phyloP scores from a whole-genome alignment of 139 green algal genomes.

The Astrephomene gubernaculifera region DNA sequence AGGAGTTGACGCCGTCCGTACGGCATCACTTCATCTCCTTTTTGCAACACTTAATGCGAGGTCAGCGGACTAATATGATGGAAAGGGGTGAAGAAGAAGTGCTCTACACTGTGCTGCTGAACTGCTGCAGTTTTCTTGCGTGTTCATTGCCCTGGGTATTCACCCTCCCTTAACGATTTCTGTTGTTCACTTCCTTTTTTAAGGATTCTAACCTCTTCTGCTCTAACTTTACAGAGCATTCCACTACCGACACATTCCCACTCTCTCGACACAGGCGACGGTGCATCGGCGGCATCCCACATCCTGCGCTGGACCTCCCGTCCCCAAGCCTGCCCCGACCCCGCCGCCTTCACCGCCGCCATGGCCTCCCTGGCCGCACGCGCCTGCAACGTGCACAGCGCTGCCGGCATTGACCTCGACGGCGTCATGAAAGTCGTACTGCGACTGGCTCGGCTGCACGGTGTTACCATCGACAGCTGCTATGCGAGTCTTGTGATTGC shows the following conservation, averaged over 20 bases:
- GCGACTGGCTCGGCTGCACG: constrained; percentile 71
- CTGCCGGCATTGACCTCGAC: constrained; percentile 86
- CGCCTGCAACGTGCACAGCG: constrained; percentile 67
- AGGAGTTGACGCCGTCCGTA: constrained; percentile 82
- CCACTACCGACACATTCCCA: neutral
- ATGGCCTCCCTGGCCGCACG: constrained; percentile 77
- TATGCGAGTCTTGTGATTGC: constrained; percentile 89
- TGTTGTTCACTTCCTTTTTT: too few relatives aligned
- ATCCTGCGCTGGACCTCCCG: constrained; percentile 79
- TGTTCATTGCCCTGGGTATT: too few relatives aligned
- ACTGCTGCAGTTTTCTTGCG: too few relatives aligned
- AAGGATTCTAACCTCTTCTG: too few relatives aligned
- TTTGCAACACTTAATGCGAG: constrained; percentile 75
- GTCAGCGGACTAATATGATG: too few relatives aligned
- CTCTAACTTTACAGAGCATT: too few relatives aligned
- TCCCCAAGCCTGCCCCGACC: constrained; percentile 67
- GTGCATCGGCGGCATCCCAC: constrained; percentile 68
- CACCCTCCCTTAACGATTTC: too few relatives aligned
- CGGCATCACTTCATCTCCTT: constrained; percentile 92
- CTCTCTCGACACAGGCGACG: constrained; percentile 65
- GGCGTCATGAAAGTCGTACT: constrained; percentile 59
- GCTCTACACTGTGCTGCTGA: too few relatives aligned
- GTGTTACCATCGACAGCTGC: constrained; percentile 86
- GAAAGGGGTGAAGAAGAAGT: too few relatives aligned
- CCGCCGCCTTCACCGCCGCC: constrained; percentile 69